phyloP scores from a whole-genome alignment of 371 early-diverging fungal genomes.

The Circinella minor region DNA sequence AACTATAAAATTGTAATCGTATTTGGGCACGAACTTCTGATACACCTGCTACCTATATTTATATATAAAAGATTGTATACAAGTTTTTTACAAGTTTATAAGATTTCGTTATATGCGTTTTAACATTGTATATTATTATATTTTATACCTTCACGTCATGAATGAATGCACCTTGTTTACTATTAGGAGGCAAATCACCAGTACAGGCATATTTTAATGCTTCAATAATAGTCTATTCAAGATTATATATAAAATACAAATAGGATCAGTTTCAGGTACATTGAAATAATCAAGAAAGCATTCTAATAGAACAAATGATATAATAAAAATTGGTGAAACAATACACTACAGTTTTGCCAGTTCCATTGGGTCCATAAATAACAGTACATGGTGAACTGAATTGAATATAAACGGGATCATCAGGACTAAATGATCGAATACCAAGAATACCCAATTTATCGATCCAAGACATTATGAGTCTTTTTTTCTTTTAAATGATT shows the following conservation, averaged over 20 bases:
- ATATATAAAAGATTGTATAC: not conserved
- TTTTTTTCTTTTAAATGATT: conserved; percentile 1
- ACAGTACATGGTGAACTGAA: conserved; percentile 96
- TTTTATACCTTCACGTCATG: conserved; percentile 92
- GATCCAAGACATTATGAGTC: conserved; percentile 65
- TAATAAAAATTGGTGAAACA: not conserved
- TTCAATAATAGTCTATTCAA: conserved; percentile 93
- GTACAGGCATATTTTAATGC: conserved; percentile 97
- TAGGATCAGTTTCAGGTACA: not conserved
- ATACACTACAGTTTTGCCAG: conserved; percentile 90
- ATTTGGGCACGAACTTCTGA: conserved; percentile 96
- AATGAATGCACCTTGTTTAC: conserved; percentile 93
- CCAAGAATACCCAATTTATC: conserved; percentile 89
- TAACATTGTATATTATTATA: not conserved
- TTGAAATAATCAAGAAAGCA: not conserved
- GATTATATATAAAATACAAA: conserved; percentile 3
- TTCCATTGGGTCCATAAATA: conserved; percentile 99
- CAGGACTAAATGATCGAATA: conserved; percentile 95
- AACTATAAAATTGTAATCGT: conserved; percentile 85
- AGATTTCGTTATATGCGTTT: not conserved
- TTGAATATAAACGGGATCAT: conserved; percentile 79
- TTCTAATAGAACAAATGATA: too few species aligned
- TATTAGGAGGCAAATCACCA: conserved; percentile 95
- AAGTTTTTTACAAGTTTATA: not conserved
- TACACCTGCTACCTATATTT: conserved; percentile 73